phyloP scores from a whole-genome alignment of 2,329 filamentous ascomycete species.

The Ophiocordyceps camponoti-rufipedis region DNA sequence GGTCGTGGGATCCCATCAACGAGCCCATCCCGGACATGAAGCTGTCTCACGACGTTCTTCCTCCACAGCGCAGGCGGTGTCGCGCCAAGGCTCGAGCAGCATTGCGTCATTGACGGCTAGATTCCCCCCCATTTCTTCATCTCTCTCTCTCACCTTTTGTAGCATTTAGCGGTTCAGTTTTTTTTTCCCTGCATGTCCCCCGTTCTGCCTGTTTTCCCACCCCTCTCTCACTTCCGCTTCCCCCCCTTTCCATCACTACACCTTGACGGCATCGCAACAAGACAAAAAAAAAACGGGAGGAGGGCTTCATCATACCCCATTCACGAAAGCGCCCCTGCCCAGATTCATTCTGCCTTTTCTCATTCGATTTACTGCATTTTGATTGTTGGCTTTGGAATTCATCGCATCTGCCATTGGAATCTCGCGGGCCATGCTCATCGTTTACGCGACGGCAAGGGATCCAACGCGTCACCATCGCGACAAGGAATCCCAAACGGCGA shows the following conservation, averaged over 20 bases:
- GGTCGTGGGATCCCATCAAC: slow-evolving; percentile 1
- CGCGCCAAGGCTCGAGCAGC: not conserved
- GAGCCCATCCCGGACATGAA: slow-evolving; percentile 1
- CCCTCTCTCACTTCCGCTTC: too few species aligned
- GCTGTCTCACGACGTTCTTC: not conserved
- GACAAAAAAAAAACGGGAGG: not conserved
- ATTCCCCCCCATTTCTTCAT: too few species aligned
- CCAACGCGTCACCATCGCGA: not conserved
- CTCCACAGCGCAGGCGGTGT: not conserved
- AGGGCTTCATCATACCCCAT: not conserved
- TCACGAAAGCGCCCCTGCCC: not conserved
- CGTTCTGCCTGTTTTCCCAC: too few species aligned
- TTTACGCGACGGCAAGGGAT: not conserved
- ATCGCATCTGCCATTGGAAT: not conserved
- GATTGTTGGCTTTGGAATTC: too few species aligned
- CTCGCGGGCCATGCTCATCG: not conserved
- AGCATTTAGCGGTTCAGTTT: not conserved
- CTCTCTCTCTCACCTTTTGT: not conserved
- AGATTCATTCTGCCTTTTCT: not conserved
- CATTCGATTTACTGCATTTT: too few species aligned
- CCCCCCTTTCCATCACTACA: not conserved
- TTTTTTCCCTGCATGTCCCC: not conserved
- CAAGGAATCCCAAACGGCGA: not conserved
- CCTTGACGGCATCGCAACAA: not conserved
- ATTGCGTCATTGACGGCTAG: not conserved